These are phyloP conservation scores for Fusarium concolor DNA, from an alignment of 2,329 filamentous ascomycete genomes.

Conservation along the genomic window DNA sequence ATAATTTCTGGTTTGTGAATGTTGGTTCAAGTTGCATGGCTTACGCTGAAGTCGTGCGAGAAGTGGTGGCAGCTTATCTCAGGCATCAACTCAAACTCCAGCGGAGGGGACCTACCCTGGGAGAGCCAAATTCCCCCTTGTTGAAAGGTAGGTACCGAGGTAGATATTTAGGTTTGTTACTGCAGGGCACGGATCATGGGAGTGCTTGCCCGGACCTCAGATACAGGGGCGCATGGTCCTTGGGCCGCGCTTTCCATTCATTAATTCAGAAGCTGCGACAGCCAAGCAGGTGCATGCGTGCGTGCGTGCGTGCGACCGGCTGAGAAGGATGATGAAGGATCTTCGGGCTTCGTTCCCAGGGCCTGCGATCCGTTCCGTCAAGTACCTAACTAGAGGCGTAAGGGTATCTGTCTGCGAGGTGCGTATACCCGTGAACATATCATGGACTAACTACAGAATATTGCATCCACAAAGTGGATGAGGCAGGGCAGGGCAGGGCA, in stretches of 20 bases:
- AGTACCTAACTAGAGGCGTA: neutral
- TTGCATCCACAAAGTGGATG: slow-evolving; percentile 32
- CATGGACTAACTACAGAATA: neutral
- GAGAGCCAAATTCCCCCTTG: too few species aligned
- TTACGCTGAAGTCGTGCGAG: too few species aligned
- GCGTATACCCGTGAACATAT: neutral
- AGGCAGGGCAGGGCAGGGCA: neutral
- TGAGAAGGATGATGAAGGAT: slow-evolving; percentile 21
- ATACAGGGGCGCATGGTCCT: slow-evolving; percentile 28
- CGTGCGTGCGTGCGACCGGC: neutral
- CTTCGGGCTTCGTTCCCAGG: slow-evolving; percentile 26
- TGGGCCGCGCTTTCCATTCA: slow-evolving; percentile 41
- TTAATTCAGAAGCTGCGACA: slow-evolving; percentile 38
- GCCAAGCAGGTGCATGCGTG: slow-evolving; percentile 33
- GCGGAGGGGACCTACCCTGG: too few species aligned
- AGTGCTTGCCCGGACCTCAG: slow-evolving; percentile 25
- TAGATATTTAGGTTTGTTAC: slow-evolving; percentile 4
- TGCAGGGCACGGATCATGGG: slow-evolving; percentile 32
- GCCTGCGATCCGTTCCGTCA: slow-evolving; percentile 30
- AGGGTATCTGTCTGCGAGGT: neutral
- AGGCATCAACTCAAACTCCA: too few species aligned
- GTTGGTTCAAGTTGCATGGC: too few species aligned
- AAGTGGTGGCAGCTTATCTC: too few species aligned
- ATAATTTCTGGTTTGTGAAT: too few species aligned
- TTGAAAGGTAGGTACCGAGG: too few species aligned